These are phyloP conservation scores for Suhomyces tanzawaensis DNA, from an alignment of 805 yeast genomes.

Conservation along the genomic window DNA sequence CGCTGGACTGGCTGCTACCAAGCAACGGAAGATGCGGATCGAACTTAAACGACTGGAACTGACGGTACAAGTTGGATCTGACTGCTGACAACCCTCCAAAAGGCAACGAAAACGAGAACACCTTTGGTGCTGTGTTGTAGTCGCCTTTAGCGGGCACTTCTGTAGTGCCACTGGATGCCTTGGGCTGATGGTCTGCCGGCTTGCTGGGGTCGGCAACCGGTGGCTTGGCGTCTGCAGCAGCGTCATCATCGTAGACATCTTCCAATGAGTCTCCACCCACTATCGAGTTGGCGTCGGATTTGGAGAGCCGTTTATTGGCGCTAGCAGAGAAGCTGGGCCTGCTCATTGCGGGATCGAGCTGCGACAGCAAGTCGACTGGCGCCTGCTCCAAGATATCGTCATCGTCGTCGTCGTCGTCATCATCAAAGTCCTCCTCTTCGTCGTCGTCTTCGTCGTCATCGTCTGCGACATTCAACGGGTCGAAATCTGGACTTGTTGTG, in stretches of 20 bases:
- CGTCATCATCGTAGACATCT: conserved; percentile 6
- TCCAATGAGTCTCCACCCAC: conserved; percentile 49
- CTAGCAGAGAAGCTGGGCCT: background rate
- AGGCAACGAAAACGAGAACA: conserved; percentile 59
- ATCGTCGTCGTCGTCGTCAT: conserved; percentile 10
- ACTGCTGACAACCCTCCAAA: conserved; percentile 44
- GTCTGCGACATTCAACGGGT: conserved; percentile 3
- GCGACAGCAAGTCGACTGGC: conserved; percentile 6
- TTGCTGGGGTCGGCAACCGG: conserved; percentile 14
- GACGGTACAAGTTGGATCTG: conserved; percentile 26
- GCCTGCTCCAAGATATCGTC: conserved; percentile 5
- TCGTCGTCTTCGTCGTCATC: conserved; percentile 3
- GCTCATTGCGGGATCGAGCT: background rate
- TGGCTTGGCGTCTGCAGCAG: conserved; percentile 10
- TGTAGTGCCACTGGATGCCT: conserved; percentile 35
- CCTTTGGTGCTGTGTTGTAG: conserved; percentile 28
- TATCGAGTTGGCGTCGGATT: conserved; percentile 42
- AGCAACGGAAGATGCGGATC: conserved; percentile 23
- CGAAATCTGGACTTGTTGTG: too few relatives aligned
- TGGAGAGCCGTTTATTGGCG: conserved; percentile 12
- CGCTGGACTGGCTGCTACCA: conserved; percentile 8
- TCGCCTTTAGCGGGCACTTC: conserved; percentile 9
- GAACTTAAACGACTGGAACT: conserved; percentile 21
- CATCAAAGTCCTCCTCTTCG: conserved; percentile 5
- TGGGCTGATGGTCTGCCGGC: conserved; percentile 15